Conservation (phyloP, 768 basidiomycete species). For the Trametes cinnabarina region DNA sequence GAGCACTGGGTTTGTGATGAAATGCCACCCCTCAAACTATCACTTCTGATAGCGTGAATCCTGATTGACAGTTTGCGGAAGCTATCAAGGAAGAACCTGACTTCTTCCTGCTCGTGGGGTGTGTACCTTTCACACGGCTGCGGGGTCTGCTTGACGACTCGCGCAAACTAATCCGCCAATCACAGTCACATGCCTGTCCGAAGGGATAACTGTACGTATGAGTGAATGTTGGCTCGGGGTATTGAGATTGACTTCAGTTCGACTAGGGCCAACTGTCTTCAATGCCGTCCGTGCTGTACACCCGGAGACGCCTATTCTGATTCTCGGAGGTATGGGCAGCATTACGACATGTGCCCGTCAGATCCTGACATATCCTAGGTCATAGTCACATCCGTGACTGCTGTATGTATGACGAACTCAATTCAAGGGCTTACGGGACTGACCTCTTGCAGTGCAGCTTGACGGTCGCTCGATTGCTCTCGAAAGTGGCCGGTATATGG, state of each 20-base stretch:
- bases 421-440: too few species aligned
- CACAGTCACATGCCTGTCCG: slow-evolving; percentile 80
- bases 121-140: slow-evolving; percentile 15
- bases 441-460: slow-evolving; percentile 44
- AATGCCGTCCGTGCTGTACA: slow-evolving; percentile 72
- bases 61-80: slow-evolving; percentile 56
- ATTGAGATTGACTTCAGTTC: background rate
- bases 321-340: slow-evolving; percentile 61
- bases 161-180: background rate
- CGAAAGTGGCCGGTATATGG: slow-evolving; percentile 89
- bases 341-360: background rate
- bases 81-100: slow-evolving; percentile 82
- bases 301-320: slow-evolving; percentile 72
- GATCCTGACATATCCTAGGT: slow-evolving; percentile 31
- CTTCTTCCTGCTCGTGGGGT: slow-evolving; percentile 75
- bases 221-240: too few species aligned
- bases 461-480: slow-evolving; percentile 77
- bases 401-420: slow-evolving; percentile 39
- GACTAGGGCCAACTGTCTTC: slow-evolving; percentile 67
- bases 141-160: background rate
- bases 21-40: background rate
- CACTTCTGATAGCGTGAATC: background rate
- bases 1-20: slow-evolving; percentile 61
- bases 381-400: slow-evolving; percentile 84
- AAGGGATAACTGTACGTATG: slow-evolving; percentile 57